Evolutionary conservation across 495 filamentous ascomycete species (phyloP), one percentile per base, ranked within the genome.

Genomic region (Xylaria nigripes): DNA sequence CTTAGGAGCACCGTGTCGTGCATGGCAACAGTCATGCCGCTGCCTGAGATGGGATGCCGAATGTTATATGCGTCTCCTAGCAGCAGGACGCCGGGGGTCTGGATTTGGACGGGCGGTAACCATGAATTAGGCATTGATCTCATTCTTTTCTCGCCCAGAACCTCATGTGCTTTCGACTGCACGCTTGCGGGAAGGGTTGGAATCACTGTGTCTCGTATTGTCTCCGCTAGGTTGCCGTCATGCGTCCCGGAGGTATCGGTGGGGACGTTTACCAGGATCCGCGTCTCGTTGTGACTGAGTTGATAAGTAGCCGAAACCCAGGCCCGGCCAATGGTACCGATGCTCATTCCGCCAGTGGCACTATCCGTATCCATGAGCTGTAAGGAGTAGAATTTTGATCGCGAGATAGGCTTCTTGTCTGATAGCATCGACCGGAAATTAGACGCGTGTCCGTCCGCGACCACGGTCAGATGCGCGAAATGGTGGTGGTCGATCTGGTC

Each of bases 1-100:
- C 79, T 73, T 23, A 93, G 74, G 1, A 89, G 64, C 9, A 88
- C 79, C 1, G 86, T 87, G 60, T 93, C 87, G 57, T 85, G 89
- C 67, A 93, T 81, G 2, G 85, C 88, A 2, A 93, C 88, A 0
- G 87, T 93, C 87, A 93, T 93, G 42, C 87, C 87, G 51, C 87
- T 87, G 23, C 87, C 88, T 0, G 87, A 91, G n/a, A 93, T 68
- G 0, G 87, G 88, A 69, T 93, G 88, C 3, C 88, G 84, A 86
- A 93, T 91, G 65, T 93, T 93, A 71, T 89, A 81, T 5, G 87
- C 88, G 66, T 93, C 87, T 29, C 87, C 87, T 21, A 89, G 64
- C 18, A 90, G 70, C 46, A 86, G 70, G 59, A 89, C 64, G 4
- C 86, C 86, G 0, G 80, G 79, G 0, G 78, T 80, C 51, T 76